Conservation (phyloP, 306 rosid genomes). For the Cicer judaicum region DNA sequence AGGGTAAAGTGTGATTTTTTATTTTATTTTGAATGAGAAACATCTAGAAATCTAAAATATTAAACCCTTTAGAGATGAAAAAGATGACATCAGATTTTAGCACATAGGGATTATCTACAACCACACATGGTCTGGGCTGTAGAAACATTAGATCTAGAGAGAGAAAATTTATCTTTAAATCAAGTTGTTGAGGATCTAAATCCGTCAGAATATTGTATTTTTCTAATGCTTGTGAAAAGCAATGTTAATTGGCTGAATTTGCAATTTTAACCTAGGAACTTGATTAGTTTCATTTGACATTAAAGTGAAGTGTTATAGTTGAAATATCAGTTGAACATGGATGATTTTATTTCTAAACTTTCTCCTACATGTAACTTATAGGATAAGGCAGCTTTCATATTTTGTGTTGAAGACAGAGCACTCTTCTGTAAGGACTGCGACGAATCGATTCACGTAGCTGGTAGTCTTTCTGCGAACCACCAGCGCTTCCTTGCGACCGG, state of each 20-base stretch:
- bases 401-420: slow-evolving; percentile 97
- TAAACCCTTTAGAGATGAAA: not conserved
- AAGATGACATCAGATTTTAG: not conserved
- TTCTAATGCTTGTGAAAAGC: not conserved
- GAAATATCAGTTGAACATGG: slow-evolving; percentile 9
- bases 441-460: slow-evolving; percentile 76
- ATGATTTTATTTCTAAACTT: slow-evolving; percentile 25
- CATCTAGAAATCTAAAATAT: slow-evolving; percentile 7
- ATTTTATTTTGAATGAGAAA: not conserved
- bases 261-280: not conserved
- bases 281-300: slow-evolving; percentile 3
- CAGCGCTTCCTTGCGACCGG: slow-evolving; percentile 98
- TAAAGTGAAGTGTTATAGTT: slow-evolving; percentile 13
- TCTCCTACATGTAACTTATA: slow-evolving; percentile 44
- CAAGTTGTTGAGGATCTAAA: not conserved
- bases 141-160: no score
- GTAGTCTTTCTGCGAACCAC: slow-evolving; percentile 84
- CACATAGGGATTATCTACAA: not conserved
- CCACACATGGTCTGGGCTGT: no score
- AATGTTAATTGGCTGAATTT: not conserved
- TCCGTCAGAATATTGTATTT: not conserved
- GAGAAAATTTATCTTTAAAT: not conserved
- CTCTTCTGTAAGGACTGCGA: slow-evolving; percentile 95
- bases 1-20: not conserved
- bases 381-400: slow-evolving; percentile 96